These are phyloP conservation scores for Candida orba DNA, from an alignment of 805 yeast species.

Conservation along the genomic window DNA sequence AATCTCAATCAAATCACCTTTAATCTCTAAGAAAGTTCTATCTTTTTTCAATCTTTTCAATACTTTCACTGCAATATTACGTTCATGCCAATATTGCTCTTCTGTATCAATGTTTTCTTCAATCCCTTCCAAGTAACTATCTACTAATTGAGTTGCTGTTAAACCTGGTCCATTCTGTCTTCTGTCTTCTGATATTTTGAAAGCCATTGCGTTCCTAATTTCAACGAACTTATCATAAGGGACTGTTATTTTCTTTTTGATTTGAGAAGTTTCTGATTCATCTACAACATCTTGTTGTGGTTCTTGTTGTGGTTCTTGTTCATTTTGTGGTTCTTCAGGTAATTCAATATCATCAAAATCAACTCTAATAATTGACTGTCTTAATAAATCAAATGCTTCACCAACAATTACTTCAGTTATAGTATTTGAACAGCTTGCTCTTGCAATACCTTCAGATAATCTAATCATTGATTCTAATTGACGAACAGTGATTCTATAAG, in stretches of 20 bases:
- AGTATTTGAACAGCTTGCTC: slow-evolving; percentile 67
- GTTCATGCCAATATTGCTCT: slow-evolving; percentile 62
- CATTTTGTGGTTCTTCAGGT: slow-evolving; percentile 19
- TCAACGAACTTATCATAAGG: slow-evolving; percentile 82
- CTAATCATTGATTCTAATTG: slow-evolving; percentile 93
- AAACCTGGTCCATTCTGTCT: slow-evolving; percentile 50
- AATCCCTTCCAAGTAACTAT: slow-evolving; percentile 70
- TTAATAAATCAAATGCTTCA: slow-evolving; percentile 84
- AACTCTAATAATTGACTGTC: slow-evolving; percentile 88
- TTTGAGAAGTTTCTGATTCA: neutral
- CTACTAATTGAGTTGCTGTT: slow-evolving; percentile 60
- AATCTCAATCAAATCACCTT: slow-evolving; percentile 28
- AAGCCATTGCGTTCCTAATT: slow-evolving; percentile 74
- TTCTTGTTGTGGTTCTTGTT: neutral
- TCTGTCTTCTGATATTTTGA: slow-evolving; percentile 53
- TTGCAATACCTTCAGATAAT: slow-evolving; percentile 90
- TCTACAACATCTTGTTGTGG: neutral
- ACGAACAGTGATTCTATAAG: slow-evolving; percentile 94
- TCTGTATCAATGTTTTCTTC: slow-evolving; percentile 68
- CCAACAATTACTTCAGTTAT: slow-evolving; percentile 84
- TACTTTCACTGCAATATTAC: slow-evolving; percentile 69
- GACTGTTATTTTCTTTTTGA: slow-evolving; percentile 41
- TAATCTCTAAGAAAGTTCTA: slow-evolving; percentile 67
- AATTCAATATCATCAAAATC: slow-evolving; percentile 89
- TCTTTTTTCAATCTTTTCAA: slow-evolving; percentile 79